Percentiles rank a stretch among this genome's conserved stretches.
These are phyloP conservation scores for Backusella psychrophila DNA, from an alignment of 192 early-diverging fungal species.

Conservation along the genomic window DNA sequence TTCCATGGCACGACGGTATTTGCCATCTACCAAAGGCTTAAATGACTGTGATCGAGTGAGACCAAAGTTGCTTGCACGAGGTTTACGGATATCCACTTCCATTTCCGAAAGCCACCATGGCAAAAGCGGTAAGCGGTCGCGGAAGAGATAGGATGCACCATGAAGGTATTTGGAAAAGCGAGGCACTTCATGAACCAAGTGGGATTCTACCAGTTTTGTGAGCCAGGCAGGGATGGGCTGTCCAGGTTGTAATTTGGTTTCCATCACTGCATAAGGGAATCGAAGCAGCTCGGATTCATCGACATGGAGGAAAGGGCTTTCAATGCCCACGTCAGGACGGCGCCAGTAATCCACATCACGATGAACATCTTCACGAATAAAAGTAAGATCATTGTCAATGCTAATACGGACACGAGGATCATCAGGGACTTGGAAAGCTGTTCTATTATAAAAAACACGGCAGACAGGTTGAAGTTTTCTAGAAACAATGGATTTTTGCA, in stretches of 20 bases:
- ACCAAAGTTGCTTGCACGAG: slow-evolving; percentile 32
- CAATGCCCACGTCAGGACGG: slow-evolving; percentile 34
- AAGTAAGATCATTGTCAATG: slow-evolving; percentile 90
- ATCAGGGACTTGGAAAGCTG: slow-evolving; percentile 47
- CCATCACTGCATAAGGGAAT: slow-evolving; percentile 38
- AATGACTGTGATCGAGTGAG: slow-evolving; percentile 34
- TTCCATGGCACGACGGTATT: slow-evolving; percentile 28
- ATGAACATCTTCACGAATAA: slow-evolving; percentile 88
- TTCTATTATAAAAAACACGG: slow-evolving; percentile 34
- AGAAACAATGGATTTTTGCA: slow-evolving; percentile 28
- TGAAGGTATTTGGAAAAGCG: slow-evolving; percentile 50
- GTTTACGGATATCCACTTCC: slow-evolving; percentile 52
- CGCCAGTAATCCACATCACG: slow-evolving; percentile 62
- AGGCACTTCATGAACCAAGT: slow-evolving; percentile 45
- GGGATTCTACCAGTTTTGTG: slow-evolving; percentile 36
- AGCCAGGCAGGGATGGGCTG: slow-evolving; percentile 22
- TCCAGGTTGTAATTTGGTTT: slow-evolving; percentile 28
- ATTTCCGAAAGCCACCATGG: slow-evolving; percentile 56
- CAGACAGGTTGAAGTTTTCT: slow-evolving; percentile 20
- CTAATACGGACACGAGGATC: slow-evolving; percentile 75
- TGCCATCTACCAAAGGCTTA: slow-evolving; percentile 35
- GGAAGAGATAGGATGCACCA: slow-evolving; percentile 42
- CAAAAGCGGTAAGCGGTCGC: slow-evolving; percentile 41
- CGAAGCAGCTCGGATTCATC: slow-evolving; percentile 24
- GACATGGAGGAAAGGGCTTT: slow-evolving; percentile 38